Base-by-base conservation (phyloP, 352 stramenopile species). In the Blastocystis sp. region DNA sequence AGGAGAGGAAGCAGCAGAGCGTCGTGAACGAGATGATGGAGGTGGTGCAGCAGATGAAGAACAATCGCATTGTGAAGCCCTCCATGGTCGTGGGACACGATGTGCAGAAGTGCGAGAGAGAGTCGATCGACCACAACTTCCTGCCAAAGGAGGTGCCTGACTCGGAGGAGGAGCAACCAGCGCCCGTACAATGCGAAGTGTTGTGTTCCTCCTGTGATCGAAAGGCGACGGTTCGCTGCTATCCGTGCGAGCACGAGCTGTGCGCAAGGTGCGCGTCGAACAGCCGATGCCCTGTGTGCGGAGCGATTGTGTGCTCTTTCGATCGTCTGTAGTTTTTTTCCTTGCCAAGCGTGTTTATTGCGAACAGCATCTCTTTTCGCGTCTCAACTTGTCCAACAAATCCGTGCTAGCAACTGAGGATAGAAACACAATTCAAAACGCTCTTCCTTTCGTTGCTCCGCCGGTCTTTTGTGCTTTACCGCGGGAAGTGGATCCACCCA, bases 181-280 rank as follows among this genome's bases (percentile, higher is more conserved):
- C 28, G 10, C 3, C 61, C 14, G 11, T 66, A 17, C 11, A 6
- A 14, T 40, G 3, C 40, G 10, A 10, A 14, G 3, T 10, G 40
- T 40, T 66, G 61, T 76, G 65, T 76, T 21, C 21, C 19, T 76
- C 21, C 40, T 77, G 66, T 77, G 34, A 59, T n/a, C 54, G 60
- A 21, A 60, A 7, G n/a, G 66, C 66, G 3, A 59, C 3, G 52
- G 45, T 77, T 21, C 19, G 52, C 19, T 14, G 54, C n/a, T 34
- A 61, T 2, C 66, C 66, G 14, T 77, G 66, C 34, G 66, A 77
- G 19, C 6, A 77, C 21, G 66, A 77, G 34, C 10, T 77, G 4
- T 77, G 66, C 60, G 34, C 9, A 42, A 59, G n/a, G 3, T 77
- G 66, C 34, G 21, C 52, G 7, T 9, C 38, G 4, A 60, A 17